Evolutionary conservation across 1,139 yeast genomes (phyloP), one percentile per base, ranked within the genome.

Genomic region (Ogataea hybrid): DNA sequence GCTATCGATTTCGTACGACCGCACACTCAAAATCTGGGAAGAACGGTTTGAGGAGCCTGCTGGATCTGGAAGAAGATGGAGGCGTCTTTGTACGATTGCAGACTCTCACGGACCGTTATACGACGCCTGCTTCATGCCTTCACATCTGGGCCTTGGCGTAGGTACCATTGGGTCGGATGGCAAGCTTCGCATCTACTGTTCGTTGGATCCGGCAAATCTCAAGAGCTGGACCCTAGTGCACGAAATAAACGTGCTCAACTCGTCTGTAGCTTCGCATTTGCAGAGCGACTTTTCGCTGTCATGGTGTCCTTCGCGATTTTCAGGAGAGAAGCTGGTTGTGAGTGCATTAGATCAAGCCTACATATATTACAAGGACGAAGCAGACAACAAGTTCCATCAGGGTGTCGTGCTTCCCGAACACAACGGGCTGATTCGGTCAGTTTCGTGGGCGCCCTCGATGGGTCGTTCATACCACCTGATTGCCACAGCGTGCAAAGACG

Each of bases 361-460:
- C 52, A 77, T 90, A 14, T 87, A 83, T 59, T 72, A 79, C 44
- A 43, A 43, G 28, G 73, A 72, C 44, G 62, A 65, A 17, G 65
- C 63, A 28, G 69, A 69, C 9, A 55, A 56, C 42, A 72, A 73
- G 47, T 70, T 75, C 23, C 74, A 73, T 7, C 70, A 71, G 39
- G 71, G 68, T 1, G 61, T 63, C 35, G 63, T 69, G 20, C 59
- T 73, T 29, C 85, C 90, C 1, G 96, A 88, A 38, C 97, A 90
- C 61, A 75, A 79, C 46, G 96, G 95, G 2, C 72, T 92, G 37
- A 88, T 92, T 32, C 71, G 97, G 52, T 86, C 92, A 28, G 89
- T 92, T 7, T 77, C 94, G 35, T 92, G 98, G 98, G 98, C 97
- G 0, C 97, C 97, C 6, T 81, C 95, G 0, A 87, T 90, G 84